These are phyloP conservation scores for Megacollybia marginata DNA, from an alignment of 768 basidiomycete genomes.

Conservation along the genomic window DNA sequence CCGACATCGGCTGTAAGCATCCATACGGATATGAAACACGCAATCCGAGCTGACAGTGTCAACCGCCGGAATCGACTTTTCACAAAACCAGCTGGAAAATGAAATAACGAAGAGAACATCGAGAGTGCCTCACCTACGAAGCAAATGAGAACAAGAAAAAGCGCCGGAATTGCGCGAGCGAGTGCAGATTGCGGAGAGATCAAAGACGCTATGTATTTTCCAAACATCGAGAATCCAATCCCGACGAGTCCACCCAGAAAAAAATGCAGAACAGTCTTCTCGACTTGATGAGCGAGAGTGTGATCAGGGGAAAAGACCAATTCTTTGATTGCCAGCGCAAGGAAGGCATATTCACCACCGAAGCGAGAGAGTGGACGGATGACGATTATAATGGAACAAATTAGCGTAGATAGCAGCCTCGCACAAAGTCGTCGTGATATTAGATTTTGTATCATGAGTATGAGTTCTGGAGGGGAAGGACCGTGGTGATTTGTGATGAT, in stretches of 20 bases:
- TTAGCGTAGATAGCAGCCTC: slow-evolving; percentile 33
- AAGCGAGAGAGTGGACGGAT: slow-evolving; percentile 30
- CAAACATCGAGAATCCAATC: slow-evolving; percentile 23
- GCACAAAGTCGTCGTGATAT: slow-evolving; percentile 14
- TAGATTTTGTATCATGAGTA: slow-evolving; percentile 19
- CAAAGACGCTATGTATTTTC: slow-evolving; percentile 13
- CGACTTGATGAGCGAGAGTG: slow-evolving; percentile 40
- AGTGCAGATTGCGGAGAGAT: slow-evolving; percentile 12
- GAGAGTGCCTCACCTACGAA: slow-evolving; percentile 13
- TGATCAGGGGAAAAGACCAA: slow-evolving; percentile 40
- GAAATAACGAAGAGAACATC: too few relatives aligned
- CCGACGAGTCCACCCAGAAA: slow-evolving; percentile 29
- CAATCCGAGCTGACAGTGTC: slow-evolving; percentile 34
- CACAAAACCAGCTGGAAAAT: slow-evolving; percentile 16
- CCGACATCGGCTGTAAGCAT: slow-evolving; percentile 31
- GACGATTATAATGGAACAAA: slow-evolving; percentile 31
- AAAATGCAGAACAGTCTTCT: slow-evolving; percentile 34
- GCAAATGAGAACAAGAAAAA: slow-evolving; percentile 30
- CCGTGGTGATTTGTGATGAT: too few relatives aligned
- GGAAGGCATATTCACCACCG: slow-evolving; percentile 32
- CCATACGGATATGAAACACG: slow-evolving; percentile 41
- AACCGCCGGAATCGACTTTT: slow-evolving; percentile 40
- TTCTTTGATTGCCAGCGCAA: slow-evolving; percentile 34
- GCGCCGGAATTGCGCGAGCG: slow-evolving; percentile 29
- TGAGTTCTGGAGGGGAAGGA: too few relatives aligned